A percentile compares a stretch with the other conserved stretches of the same genome.
These are phyloP conservation scores for Sophora flavescens DNA, from an alignment of 306 rosid species.

Conservation along the genomic window DNA sequence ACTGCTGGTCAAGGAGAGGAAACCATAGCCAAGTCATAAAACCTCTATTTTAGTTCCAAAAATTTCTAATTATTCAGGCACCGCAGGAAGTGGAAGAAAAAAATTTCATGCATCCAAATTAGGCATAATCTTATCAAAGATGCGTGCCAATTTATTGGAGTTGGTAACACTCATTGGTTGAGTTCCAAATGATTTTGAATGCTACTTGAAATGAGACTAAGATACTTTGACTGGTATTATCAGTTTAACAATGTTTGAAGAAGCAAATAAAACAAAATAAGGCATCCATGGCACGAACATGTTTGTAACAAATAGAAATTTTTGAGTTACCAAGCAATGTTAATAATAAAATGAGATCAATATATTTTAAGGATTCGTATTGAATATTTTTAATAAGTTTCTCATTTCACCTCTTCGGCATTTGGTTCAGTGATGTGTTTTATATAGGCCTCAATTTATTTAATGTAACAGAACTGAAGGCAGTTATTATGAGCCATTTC, in stretches of 20 bases:
- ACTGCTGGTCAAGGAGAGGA: conserved; percentile 7
- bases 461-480: neutral
- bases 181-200: neutral
- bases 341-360: conserved; percentile 10
- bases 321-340: neutral
- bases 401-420: neutral
- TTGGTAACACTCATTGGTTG: neutral
- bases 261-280: neutral
- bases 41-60: neutral
- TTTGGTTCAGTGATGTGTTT: too few relatives aligned
- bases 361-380: neutral
- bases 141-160: neutral
- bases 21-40: neutral
- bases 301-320: neutral
- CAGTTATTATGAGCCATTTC: neutral
- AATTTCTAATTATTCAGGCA: neutral
- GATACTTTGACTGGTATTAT: neutral
- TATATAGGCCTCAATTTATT: neutral
- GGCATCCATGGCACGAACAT: neutral
- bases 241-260: neutral
- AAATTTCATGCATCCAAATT: neutral
- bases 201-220: neutral
- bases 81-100: neutral
- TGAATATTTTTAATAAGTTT: neutral
- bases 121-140: neutral